Evolutionary conservation across 169 alveolate genomes (phyloP).

Genomic region (Eimeria zaria): DNA sequence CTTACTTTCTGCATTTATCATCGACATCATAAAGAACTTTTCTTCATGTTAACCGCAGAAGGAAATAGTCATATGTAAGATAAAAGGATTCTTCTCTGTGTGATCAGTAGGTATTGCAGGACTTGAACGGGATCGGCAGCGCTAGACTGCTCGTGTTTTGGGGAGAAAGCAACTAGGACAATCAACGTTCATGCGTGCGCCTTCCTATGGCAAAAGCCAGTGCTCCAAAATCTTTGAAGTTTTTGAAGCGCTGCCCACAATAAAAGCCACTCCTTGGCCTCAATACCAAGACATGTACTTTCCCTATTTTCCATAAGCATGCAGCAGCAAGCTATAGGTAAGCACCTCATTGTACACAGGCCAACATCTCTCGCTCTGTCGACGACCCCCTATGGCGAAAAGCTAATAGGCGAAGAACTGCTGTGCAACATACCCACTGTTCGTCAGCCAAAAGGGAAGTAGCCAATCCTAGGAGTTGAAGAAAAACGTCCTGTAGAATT

Average conservation of each 20-base stretch:
- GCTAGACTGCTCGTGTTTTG: background rate
- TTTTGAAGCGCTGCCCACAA: background rate
- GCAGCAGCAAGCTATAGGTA: background rate
- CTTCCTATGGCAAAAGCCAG: background rate
- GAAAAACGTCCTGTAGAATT: background rate
- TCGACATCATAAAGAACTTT: background rate
- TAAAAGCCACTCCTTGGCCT: background rate
- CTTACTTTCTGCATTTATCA: constrained; percentile 1
- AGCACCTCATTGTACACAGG: background rate
- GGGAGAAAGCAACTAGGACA: background rate
- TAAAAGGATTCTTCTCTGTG: background rate
- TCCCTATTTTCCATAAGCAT: background rate
- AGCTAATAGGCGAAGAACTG: background rate
- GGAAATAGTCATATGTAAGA: background rate
- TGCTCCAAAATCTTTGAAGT: background rate
- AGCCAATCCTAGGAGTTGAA: background rate
- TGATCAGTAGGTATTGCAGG: background rate
- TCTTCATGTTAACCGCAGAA: background rate
- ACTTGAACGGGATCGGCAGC: background rate
- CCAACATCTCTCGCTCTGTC: background rate
- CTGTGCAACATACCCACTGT: constrained; percentile 14
- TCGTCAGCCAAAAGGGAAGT: background rate
- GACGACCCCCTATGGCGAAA: background rate
- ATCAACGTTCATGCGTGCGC: background rate
- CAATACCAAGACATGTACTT: background rate